A percentile compares a stretch with the other conserved stretches of the same genome.
phyloP scores from a whole-genome alignment of 2,329 filamentous ascomycete species.

The Capronia epimyces region DNA sequence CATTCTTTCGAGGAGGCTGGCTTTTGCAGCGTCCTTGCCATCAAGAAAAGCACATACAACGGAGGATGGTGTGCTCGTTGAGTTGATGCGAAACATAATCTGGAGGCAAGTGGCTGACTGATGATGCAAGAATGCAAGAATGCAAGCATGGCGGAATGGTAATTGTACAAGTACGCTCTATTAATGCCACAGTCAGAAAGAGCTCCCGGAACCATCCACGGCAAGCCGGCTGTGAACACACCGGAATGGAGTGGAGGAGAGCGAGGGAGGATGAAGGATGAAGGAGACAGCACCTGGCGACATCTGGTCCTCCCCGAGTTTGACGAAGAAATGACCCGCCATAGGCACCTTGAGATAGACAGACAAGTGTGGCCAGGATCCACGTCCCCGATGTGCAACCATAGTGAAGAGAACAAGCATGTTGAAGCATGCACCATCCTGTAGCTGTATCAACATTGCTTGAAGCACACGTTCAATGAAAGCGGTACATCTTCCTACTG shows the following conservation, averaged over 20 bases:
- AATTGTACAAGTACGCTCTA: not conserved
- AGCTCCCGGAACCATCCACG: no score
- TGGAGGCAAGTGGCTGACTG: not conserved
- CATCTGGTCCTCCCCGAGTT: not conserved
- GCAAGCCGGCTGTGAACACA: no score
- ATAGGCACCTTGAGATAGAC: not conserved
- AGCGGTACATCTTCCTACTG: no score
- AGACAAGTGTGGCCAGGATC: not conserved
- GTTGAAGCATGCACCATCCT: no score
- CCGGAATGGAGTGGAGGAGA: no score
- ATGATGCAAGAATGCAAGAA: no score
- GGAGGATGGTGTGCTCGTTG: not conserved
- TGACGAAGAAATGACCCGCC: not conserved
- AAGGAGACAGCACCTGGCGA: no score
- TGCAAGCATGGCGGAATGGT: no score
- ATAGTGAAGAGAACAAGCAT: not conserved
- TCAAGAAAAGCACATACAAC: not conserved
- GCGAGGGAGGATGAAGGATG: no score
- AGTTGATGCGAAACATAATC: not conserved
- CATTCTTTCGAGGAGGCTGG: not conserved
- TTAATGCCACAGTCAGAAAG: not conserved
- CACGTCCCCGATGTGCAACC: not conserved
- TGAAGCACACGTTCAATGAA: no score
- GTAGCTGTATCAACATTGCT: no score
- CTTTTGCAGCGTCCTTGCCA: not conserved